These are phyloP conservation scores for Protea cynaroides DNA, from an alignment of 164 flowering plant species.

Conservation along the genomic window DNA sequence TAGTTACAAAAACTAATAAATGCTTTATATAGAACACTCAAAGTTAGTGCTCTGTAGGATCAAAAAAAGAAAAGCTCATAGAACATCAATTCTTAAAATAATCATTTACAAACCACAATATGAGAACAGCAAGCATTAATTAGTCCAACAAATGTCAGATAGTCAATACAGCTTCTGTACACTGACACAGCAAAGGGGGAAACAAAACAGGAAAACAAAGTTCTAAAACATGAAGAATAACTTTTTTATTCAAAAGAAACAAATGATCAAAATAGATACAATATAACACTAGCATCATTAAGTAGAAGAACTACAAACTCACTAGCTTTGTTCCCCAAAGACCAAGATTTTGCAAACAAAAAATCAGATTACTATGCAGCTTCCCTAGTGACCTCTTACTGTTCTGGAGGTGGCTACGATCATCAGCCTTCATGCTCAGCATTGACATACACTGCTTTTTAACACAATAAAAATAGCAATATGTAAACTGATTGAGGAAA, in stretches of 20 bases:
- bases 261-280: not conserved
- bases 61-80: too few relatives aligned
- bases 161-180: not conserved
- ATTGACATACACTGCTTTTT: conserved; percentile 45
- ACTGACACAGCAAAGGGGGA: not conserved
- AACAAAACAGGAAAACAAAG: not conserved
- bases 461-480: conserved; percentile 7
- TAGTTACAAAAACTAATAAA: too few relatives aligned
- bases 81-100: too few relatives aligned
- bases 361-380: conserved; percentile 55
- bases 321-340: conserved; percentile 72
- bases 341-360: conserved; percentile 74
- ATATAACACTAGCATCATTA: not conserved
- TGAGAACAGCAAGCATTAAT: not conserved
- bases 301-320: conserved; percentile 17
- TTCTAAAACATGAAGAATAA: not conserved
- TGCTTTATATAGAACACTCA: too few relatives aligned
- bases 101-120: not conserved
- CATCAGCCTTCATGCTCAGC: conserved; percentile 28
- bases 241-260: not conserved
- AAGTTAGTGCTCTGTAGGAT: too few relatives aligned
- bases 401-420: conserved; percentile 29
- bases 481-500: conserved; percentile 8
- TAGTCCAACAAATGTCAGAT: not conserved
- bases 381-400: conserved; percentile 38